Base-by-base conservation (phyloP, 1,284 basidiomycete genomes). In the Phenoliferia sp. region DNA sequence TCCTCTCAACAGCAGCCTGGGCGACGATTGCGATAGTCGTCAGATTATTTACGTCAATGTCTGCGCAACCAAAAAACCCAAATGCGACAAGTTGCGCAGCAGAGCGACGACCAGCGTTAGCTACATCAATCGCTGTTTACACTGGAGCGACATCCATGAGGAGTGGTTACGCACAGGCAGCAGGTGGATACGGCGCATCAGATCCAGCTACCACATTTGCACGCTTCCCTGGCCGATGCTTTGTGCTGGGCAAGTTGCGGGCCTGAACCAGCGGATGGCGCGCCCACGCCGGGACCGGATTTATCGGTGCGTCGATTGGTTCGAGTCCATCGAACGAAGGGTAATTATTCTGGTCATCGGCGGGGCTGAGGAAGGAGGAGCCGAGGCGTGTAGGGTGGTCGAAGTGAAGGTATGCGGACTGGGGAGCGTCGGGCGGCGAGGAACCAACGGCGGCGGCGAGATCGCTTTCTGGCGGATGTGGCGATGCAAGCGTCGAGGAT, bases 21-120 rank as follows among this genome's bases (percentile, higher is more conserved):
- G 68, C 60, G 26, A 71, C 57, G 1, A 62, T 39, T 7, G 68
- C 68, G 63, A 71, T 63, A 3, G 68, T 63, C 17, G 65, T 63
- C 17, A 71, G 35, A 54, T 71, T 66, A 61, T 71, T 69, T 33
- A 71, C 62, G 59, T 71, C 65, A 48, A 71, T 63, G 57, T 64
- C 69, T 70, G 61, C 5, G 17, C 6, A 16, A 15, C 29, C 7
- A n/a, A 29, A 32, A 31, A 6, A 29, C n/a, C n/a, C 7, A n/a
- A n/a, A n/a, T n/a, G n/a, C n/a, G n/a, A n/a, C n/a, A n/a, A n/a
- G n/a, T n/a, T n/a, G n/a, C n/a, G n/a, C n/a, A n/a, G n/a, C n/a
- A n/a, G n/a, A n/a, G n/a, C n/a, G n/a, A n/a, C n/a, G n/a, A n/a
- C n/a, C n/a, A n/a, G n/a, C n/a, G 26, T 56, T 31, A 56, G 54